Evolutionary conservation across 2,329 filamentous ascomycete species (phyloP).

Genomic region (Botrytis fragariae): DNA sequence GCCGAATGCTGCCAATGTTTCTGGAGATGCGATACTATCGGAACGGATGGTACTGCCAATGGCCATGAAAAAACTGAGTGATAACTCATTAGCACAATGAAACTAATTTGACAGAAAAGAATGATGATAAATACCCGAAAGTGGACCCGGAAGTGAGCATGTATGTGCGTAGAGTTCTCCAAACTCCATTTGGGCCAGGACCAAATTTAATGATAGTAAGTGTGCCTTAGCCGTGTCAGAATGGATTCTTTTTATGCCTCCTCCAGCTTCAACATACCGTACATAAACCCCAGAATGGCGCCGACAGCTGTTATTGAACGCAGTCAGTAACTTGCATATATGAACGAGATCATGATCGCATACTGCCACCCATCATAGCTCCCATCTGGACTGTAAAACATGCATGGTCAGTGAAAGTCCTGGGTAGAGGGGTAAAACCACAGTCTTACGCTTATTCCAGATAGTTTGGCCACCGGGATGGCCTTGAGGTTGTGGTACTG

Average conservation of each 20-base stretch:
- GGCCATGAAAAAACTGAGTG: conserved; percentile 89
- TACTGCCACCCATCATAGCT: conserved; percentile 97
- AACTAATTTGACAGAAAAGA: background rate
- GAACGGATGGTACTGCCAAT: conserved; percentile 96
- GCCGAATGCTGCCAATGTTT: conserved; percentile 72
- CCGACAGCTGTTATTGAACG: conserved; percentile 70
- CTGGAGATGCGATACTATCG: conserved; percentile 67
- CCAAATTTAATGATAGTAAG: conserved; percentile 96
- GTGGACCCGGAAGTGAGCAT: conserved; percentile 94
- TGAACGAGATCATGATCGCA: conserved; percentile 42
- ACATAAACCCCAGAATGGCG: conserved; percentile 95
- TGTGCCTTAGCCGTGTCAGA: conserved; percentile 57
- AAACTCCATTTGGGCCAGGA: conserved; percentile 87
- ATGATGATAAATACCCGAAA: conserved; percentile 68
- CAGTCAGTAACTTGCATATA: conserved; percentile 11
- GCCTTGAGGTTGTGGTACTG: conserved; percentile 19
- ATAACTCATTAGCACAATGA: background rate
- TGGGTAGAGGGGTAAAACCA: conserved; percentile 5
- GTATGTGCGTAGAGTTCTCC: conserved; percentile 92
- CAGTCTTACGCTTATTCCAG: conserved; percentile 20
- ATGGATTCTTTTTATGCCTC: background rate
- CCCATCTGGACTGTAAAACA: conserved; percentile 86
- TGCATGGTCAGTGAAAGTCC: conserved; percentile 38
- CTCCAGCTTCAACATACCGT: conserved; percentile 57
- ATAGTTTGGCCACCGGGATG: conserved; percentile 17